Evolutionary conservation across 331 rosid genomes (phyloP).

Genomic region (Telfairia occidentalis): DNA sequence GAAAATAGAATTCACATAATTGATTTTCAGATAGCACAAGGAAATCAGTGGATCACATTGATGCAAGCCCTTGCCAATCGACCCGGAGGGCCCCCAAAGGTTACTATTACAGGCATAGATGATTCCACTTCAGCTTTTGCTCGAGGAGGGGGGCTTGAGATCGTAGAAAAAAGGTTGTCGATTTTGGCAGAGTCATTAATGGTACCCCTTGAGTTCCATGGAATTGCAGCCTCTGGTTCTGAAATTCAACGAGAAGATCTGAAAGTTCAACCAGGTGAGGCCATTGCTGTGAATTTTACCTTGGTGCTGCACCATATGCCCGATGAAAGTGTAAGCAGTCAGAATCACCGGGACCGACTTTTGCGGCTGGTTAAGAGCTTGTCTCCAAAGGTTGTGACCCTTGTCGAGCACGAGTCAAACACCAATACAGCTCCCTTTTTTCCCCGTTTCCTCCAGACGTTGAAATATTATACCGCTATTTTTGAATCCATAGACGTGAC

Average conservation of each 20-base stretch:
- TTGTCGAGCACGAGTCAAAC: constrained; percentile 69
- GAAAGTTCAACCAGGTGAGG: constrained; percentile 44
- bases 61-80: constrained; percentile 60
- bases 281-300: constrained; percentile 75
- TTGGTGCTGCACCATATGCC: constrained; percentile 70
- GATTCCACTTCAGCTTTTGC: constrained; percentile 63
- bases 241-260: constrained; percentile 50
- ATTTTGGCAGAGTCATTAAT: constrained; percentile 40
- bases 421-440: constrained; percentile 53
- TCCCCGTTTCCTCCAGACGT: constrained; percentile 60
- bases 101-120: constrained; percentile 62
- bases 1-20: constrained; percentile 60
- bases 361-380: constrained; percentile 50
- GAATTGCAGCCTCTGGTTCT: constrained; percentile 28
- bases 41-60: constrained; percentile 67
- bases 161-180: constrained; percentile 49
- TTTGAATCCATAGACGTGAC: constrained; percentile 64
- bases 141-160: constrained; percentile 65
- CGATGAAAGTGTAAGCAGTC: constrained; percentile 50
- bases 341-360: constrained; percentile 55
- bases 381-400: constrained; percentile 74
- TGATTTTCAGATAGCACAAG: constrained; percentile 81
- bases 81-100: constrained; percentile 69
- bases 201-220: constrained; percentile 62
- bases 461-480: constrained; percentile 41